A percentile compares a stretch with the other conserved stretches of the same genome.
These are phyloP conservation scores for Ramularia collo-cygni DNA, from an alignment of 2,329 filamentous ascomycete genomes.

Conservation along the genomic window DNA sequence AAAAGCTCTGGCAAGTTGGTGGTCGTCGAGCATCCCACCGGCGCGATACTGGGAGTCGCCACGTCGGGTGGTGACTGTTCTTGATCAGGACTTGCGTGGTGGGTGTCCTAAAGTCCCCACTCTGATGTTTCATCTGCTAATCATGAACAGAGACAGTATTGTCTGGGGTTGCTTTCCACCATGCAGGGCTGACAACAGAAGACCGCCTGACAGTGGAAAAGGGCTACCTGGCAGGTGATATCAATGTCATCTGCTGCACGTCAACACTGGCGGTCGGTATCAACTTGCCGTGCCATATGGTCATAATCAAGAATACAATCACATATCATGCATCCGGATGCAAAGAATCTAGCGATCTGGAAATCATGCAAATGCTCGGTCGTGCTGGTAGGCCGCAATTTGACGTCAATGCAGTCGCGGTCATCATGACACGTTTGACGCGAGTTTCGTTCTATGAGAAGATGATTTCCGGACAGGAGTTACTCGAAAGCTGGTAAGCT, in stretches of 20 bases:
- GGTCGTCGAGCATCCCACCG: conserved; percentile 45
- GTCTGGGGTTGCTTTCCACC: conserved; percentile 71
- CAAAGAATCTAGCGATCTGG: conserved; percentile 71
- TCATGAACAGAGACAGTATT: conserved; percentile 35
- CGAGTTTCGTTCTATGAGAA: conserved; percentile 62
- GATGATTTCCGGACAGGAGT: conserved; percentile 65
- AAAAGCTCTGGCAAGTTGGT: conserved; percentile 59
- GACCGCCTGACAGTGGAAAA: conserved; percentile 63
- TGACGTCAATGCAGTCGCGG: conserved; percentile 65
- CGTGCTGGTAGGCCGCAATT: conserved; percentile 79
- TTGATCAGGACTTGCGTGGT: conserved; percentile 56
- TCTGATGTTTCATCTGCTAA: conserved; percentile 17
- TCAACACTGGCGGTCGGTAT: conserved; percentile 78
- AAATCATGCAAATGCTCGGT: conserved; percentile 87
- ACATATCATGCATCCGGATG: conserved; percentile 47
- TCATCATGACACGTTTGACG: conserved; percentile 68
- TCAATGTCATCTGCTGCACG: conserved; percentile 78
- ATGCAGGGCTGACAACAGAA: conserved; percentile 61
- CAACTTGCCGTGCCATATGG: conserved; percentile 58
- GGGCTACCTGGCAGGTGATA: conserved; percentile 61
- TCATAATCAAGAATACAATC: conserved; percentile 74
- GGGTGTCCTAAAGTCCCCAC: conserved; percentile 16
- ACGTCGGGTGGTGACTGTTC: conserved; percentile 43
- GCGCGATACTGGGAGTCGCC: conserved; percentile 61
- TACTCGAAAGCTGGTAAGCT: conserved; percentile 61